Base-by-base conservation (phyloP, 345 rosid genomes). In the Moricandia moricandioides region DNA sequence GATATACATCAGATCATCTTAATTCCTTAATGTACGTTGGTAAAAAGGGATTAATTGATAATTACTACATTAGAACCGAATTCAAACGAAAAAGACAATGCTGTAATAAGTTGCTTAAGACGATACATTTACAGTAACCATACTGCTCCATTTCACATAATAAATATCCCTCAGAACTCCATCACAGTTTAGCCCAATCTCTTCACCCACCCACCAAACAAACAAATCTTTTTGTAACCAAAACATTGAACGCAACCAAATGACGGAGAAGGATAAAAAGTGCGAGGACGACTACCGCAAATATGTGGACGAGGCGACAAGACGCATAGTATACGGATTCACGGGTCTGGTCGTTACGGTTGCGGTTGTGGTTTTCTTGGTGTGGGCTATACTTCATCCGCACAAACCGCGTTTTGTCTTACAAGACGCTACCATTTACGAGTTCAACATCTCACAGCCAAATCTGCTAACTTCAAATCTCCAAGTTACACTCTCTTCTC, bases 311-410 rank as follows among this genome's bases (percentile, higher is more conserved):
- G n/a, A 8, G 54, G 47, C n/a, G 18, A 66, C 62, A 5, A 2
- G 55, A 63, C 85, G 77, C 30, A 35, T 82, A 34, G 6, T 69
- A n/a, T 14, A 57, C 21, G 29, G 83, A 49, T 3, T 66, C 1
- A 9, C 76, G 0, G 79, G 62, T 40, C 8, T 84, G 7, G 1
- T 83, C 16, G 29, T 31, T 7, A 73, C 55, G 6, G 31, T 81
- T n/a, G 70, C 75, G 62, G 8, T 78, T 18, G 78, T 72, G 4
- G 69, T 92, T 77, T 86, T 95, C 78, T 68, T 95, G 24, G 77
- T 87, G 4, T 92, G 97, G 97, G 97, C 97, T 55, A 82, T 92
- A 55, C 92, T 92, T 75, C 88, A 83, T 24, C 99, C 99, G 0
- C 59, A 62, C 16, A 91, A 90, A 7, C 97, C 97, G 4, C 61